Percentiles rank a stretch among this genome's conserved stretches.
Evolutionary conservation across 306 rosid species (phyloP).

Genomic region (Fagus crenata): DNA sequence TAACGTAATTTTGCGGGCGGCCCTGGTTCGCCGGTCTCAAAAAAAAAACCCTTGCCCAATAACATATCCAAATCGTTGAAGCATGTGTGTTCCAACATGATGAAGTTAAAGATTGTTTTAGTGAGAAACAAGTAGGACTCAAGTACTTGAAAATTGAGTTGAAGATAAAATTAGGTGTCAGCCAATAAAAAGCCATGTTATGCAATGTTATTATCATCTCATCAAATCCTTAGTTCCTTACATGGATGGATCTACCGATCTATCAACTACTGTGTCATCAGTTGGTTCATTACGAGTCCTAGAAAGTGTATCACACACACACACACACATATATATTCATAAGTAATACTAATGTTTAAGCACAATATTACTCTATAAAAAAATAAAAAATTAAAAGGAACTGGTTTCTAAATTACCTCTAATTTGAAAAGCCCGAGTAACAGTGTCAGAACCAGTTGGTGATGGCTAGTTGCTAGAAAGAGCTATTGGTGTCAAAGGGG

Average conservation of each 20-base stretch:
- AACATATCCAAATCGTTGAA: not conserved
- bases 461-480: constrained; percentile 49
- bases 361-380: too few relatives aligned
- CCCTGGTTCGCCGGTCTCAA: too few relatives aligned
- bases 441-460: constrained; percentile 43
- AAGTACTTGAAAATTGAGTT: not conserved
- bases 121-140: not conserved
- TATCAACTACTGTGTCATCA: not conserved
- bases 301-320: not conserved
- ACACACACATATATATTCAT: too few relatives aligned
- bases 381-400: not conserved
- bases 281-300: not conserved
- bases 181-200: not conserved
- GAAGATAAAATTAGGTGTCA: not conserved
- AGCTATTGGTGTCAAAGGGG: constrained; percentile 67
- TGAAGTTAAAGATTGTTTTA: not conserved
- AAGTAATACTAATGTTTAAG: too few relatives aligned
- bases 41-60: not conserved
- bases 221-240: not conserved
- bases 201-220: not conserved
- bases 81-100: not conserved
- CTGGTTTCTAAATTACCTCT: constrained; percentile 55
- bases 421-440: constrained; percentile 34
- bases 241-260: not conserved
- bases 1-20: too few relatives aligned